Evolutionary conservation across 1,139 yeast genomes (phyloP), one percentile per base, ranked within the genome.

Genomic region (Yamadazyma membranifaciens): DNA sequence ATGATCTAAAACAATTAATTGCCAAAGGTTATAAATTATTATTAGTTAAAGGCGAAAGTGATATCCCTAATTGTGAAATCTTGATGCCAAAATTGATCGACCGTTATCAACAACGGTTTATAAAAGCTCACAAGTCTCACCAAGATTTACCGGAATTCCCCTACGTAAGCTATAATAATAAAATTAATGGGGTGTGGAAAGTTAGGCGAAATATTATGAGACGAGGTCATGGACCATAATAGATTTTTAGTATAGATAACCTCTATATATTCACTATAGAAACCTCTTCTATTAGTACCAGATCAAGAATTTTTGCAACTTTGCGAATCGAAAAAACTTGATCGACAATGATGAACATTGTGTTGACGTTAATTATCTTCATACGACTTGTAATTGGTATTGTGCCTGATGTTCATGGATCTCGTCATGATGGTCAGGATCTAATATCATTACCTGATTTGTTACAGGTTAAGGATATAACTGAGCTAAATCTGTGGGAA

Each of bases 11-110:
- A 40, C 10, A 40, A 14, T 14, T 44, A 60, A 26, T 49, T 31
- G 17, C 34, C 31, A 47, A 57, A 2, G 65, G 67, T 0, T 54
- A 53, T 33, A 67, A 68, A 35, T 54, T 81, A 36, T 44, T 84
- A 0, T 45, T 87, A 1, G 70, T 80, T 0, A 73, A 87, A 47
- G 94, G 94, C 1, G 75, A 81, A 33, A 78, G 88, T 1, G 87
- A 81, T 37, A 47, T 70, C 1, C 74, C 76, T 0, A 39, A 51
- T 4, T 50, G 60, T 15, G 78, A 72, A 41, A 46, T 68, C 12
- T 46, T 65, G 9, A 56, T 56, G 47, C 63, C 63, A 9, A 51
- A 47, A 6, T 46, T 60, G 25, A 39, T 60, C 3, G 43, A 54
- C 32, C 42, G 44, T 17, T 42, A 43, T 22, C 50, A 48, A 27